These are phyloP conservation scores for Ophiosphaerella herpotricha DNA, from an alignment of 2,329 filamentous ascomycete species.

Conservation along the genomic window DNA sequence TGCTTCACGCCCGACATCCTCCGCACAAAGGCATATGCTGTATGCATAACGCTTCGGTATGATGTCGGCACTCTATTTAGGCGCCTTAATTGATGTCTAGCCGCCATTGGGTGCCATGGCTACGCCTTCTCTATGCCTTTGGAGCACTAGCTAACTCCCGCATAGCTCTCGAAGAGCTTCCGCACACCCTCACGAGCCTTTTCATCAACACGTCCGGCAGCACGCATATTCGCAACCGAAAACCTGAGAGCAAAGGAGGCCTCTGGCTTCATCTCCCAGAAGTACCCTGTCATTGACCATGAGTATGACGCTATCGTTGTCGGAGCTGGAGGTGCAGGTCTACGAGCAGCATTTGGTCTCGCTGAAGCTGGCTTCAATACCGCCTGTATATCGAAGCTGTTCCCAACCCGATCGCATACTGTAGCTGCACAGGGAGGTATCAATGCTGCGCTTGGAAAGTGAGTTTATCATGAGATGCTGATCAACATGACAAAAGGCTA, in stretches of 20 bases:
- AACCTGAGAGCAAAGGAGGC: constrained; percentile 93
- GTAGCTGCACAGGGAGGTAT: constrained; percentile 79
- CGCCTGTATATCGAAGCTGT: constrained; percentile 83
- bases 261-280: constrained; percentile 80
- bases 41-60: neutral
- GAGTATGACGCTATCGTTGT: constrained; percentile 98
- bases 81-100: neutral
- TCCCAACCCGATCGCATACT: constrained; percentile 83
- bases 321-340: constrained; percentile 78
- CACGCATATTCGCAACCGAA: constrained; percentile 82
- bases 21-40: constrained; percentile 32
- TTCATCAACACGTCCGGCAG: constrained; percentile 81
- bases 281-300: constrained; percentile 98
- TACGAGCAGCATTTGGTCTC: constrained; percentile 82
- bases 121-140: neutral
- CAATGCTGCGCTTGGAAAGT: constrained; percentile 84
- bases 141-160: constrained; percentile 36
- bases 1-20: constrained; percentile 22
- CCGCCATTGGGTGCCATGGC: neutral
- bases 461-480: constrained; percentile 20
- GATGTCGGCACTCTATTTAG: neutral
- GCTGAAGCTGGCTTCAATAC: constrained; percentile 90
- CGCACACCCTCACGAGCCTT: constrained; percentile 75
- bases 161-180: constrained; percentile 66
- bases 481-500: constrained; percentile 18